Conservation (phyloP, 345 rosid genomes). For the Murraya koenigii region DNA sequence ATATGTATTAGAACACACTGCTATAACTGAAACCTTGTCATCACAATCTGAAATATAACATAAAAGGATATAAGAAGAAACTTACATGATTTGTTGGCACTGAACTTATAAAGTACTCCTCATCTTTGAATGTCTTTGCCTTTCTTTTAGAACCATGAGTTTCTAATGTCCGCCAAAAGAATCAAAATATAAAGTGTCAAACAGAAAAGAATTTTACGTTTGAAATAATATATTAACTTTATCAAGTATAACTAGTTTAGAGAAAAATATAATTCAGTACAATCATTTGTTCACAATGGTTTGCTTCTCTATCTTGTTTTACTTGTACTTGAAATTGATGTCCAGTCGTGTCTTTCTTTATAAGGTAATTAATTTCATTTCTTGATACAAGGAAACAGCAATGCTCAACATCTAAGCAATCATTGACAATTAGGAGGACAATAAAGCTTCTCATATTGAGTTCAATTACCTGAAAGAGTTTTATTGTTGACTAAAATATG, state of each 20-base stretch:
- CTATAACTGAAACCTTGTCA: background rate
- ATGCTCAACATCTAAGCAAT: background rate
- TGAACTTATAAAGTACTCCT: constrained; percentile 80
- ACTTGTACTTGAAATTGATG: background rate
- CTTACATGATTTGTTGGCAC: constrained; percentile 84
- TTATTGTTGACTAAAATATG: background rate
- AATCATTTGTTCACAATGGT: background rate
- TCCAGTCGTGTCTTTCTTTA: background rate
- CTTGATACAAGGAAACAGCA: background rate
- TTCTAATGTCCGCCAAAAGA: constrained; percentile 22
- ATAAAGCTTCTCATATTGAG: background rate
- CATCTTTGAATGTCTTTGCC: constrained; percentile 76
- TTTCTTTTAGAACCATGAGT: constrained; percentile 64
- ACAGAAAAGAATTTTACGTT: constrained; percentile 8
- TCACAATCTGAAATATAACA: constrained; percentile 10
- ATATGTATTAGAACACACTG: background rate
- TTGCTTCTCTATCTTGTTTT: background rate
- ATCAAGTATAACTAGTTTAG: background rate
- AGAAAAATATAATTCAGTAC: background rate
- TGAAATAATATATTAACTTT: constrained; percentile 1
- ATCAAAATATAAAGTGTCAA: constrained; percentile 14
- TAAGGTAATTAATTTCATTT: background rate
- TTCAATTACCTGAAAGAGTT: background rate
- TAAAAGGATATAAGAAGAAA: constrained; percentile 6
- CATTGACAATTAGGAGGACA: background rate